phyloP scores from a whole-genome alignment of 2,329 filamentous ascomycete genomes.

The Aspergillus pseudotamarii region DNA sequence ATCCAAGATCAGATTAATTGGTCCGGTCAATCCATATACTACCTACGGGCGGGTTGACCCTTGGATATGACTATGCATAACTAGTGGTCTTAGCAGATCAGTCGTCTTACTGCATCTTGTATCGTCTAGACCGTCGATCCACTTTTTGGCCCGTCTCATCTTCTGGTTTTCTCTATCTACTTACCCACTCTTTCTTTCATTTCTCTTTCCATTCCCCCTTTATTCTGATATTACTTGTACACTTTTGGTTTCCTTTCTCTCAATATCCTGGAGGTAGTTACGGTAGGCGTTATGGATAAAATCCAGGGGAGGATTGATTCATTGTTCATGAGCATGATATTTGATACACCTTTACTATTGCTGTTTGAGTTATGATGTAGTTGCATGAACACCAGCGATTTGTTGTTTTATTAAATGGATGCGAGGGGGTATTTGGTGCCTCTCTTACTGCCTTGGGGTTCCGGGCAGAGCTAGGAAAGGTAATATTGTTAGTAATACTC shows the following conservation, averaged over 20 bases:
- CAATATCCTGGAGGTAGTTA: constrained; percentile 1
- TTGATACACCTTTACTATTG: neutral
- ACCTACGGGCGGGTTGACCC: constrained; percentile 27
- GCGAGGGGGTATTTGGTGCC: neutral
- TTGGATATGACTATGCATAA: constrained; percentile 29
- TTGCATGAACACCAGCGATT: neutral
- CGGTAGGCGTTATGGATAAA: constrained; percentile 16
- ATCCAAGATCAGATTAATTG: constrained; percentile 44
- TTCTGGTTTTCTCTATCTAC: neutral
- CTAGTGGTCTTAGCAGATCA: neutral
- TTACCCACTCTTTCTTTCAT: neutral
- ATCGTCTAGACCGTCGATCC: neutral
- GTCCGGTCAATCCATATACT: constrained; percentile 37
- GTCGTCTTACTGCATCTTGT: neutral
- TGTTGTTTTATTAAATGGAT: neutral
- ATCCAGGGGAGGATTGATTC: neutral
- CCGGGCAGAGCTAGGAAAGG: neutral
- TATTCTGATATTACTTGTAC: neutral
- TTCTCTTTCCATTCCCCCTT: neutral
- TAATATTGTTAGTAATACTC: neutral
- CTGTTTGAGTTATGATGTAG: neutral
- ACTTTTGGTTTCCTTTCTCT: neutral
- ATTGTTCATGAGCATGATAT: neutral
- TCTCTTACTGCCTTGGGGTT: neutral
- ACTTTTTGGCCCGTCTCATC: neutral